Evolutionary conservation across 768 basidiomycete genomes (phyloP), one percentile per base, ranked within the genome.

Genomic region (Xanthoconium stramineum): DNA sequence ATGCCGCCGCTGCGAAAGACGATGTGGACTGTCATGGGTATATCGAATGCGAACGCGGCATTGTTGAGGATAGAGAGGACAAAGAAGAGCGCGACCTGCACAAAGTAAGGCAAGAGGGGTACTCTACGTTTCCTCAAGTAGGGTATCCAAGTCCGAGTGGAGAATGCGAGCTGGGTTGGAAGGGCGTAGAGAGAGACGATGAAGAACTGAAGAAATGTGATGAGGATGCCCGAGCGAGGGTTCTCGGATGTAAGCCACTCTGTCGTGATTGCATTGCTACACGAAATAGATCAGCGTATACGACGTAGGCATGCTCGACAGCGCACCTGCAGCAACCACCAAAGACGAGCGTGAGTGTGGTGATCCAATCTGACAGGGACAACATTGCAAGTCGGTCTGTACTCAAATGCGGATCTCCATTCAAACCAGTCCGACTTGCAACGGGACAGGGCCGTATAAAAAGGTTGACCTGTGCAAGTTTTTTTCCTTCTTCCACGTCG

Each of bases 21-120:
- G 69, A 98, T 96, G 72, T 98, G 94, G 2, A 98, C 87, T 0
- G 90, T 74, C 84, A 97, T 93, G 20, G 95, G 94, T 56, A 97
- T 87, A 39, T 80, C 72, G 68, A 88, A 94, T 7, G 80, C 88
- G 66, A 98, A 96, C 1, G 92, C 94, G n/a, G 81, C 83, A 74
- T 95, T 97, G 70, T 97, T 98, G 61, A 98, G 76, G 57, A 89
- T 67, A 7, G 91, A 94, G 50, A 93, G 78, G 5, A 79, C 69
- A 57, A 89, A 87, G 73, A 95, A 95, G 36, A 98, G 76, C 1
- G 78, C 77, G 46, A 95, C 94, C 72, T 97, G 94, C 2, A 85
- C 72, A 29, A 89, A 64, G 76, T 95, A 95, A 13, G 85, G 77
- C 9, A 73, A 71, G 19, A 96, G 67, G 6, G 93, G 91, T 12